These are phyloP conservation scores for Elaeagnus macrophylla DNA, from an alignment of 306 rosid species.

Conservation along the genomic window DNA sequence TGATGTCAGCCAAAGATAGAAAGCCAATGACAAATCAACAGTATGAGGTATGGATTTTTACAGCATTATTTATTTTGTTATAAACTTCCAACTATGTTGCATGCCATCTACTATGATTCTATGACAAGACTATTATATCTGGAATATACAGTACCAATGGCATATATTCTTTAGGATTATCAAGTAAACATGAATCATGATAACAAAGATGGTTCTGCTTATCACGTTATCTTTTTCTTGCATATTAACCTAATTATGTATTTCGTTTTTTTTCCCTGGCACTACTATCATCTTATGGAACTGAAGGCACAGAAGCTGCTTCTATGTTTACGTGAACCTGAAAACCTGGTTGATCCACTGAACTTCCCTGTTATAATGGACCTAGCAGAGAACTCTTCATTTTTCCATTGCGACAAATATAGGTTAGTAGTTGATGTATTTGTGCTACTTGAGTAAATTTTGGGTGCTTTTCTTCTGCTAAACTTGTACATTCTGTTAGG, in stretches of 20 bases:
- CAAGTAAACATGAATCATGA: too few species aligned
- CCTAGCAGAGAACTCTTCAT: conserved; percentile 53
- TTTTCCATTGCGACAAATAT: conserved; percentile 44
- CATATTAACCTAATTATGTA: conserved; percentile 12
- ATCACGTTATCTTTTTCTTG: too few species aligned
- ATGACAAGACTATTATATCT: too few species aligned
- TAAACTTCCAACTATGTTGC: too few species aligned
- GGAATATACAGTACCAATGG: too few species aligned
- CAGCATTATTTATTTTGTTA: background rate
- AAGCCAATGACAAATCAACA: conserved; percentile 30
- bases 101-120: too few species aligned
- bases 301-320: conserved; percentile 46
- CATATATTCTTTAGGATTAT: too few species aligned
- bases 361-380: conserved; percentile 51
- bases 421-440: conserved; percentile 31
- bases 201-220: too few species aligned
- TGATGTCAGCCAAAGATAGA: conserved; percentile 46
- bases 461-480: background rate
- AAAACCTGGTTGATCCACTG: conserved; percentile 42
- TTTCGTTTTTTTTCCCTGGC: conserved; percentile 24
- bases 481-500: background rate
- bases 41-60: conserved; percentile 46
- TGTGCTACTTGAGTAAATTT: background rate
- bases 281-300: conserved; percentile 57
- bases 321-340: conserved; percentile 32